Conservation (phyloP, 768 basidiomycete genomes). For the Termitomyces sp. region DNA sequence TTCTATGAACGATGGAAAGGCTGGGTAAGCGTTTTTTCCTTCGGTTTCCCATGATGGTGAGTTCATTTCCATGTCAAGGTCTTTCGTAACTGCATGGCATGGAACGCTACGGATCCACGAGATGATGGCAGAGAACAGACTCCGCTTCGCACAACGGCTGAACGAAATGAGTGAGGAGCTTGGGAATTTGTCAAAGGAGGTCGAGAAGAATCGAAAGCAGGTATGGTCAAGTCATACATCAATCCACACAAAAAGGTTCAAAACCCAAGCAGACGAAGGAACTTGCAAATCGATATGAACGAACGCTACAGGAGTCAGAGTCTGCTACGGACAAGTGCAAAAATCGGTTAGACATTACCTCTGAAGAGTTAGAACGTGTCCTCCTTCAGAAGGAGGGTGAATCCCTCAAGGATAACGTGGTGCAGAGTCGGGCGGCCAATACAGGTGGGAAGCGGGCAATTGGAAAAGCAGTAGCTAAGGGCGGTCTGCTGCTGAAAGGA, state of each 20-base stretch:
- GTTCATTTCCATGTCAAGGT: conserved; percentile 21
- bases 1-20: conserved; percentile 86
- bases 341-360: conserved; percentile 78
- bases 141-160: conserved; percentile 81
- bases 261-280: conserved; percentile 75
- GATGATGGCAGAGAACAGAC: conserved; percentile 81
- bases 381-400: conserved; percentile 95
- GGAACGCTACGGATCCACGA: conserved; percentile 87
- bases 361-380: conserved; percentile 92
- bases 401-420: conserved; percentile 74
- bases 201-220: conserved; percentile 91
- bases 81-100: conserved; percentile 86
- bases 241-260: background rate
- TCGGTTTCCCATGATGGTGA: background rate
- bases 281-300: conserved; percentile 82
- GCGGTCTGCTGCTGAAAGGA: conserved; percentile 84
- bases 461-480: conserved; percentile 90
- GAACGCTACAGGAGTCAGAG: conserved; percentile 86
- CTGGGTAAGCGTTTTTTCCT: conserved; percentile 61
- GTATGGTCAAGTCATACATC: conserved; percentile 32
- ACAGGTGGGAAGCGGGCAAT: conserved; percentile 76
- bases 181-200: conserved; percentile 77
- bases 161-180: conserved; percentile 99
- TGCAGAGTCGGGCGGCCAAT: conserved; percentile 60
- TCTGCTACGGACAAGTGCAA: conserved; percentile 85